Evolutionary conservation across 2,329 filamentous ascomycete genomes (phyloP).

Genomic region (Fusarium duplospermum): DNA sequence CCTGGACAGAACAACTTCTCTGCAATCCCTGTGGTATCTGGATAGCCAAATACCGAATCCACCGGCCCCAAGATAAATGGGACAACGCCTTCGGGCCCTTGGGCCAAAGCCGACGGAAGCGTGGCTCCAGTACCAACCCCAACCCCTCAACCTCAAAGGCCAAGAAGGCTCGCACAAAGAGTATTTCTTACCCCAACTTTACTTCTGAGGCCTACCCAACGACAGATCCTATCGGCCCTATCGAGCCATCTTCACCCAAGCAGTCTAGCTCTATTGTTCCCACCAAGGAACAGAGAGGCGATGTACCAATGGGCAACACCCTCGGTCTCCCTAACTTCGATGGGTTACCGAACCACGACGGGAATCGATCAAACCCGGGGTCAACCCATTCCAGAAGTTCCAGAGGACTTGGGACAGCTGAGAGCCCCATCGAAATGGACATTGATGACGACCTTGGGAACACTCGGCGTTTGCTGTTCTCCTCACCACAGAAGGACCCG

Average conservation of each 20-base stretch:
- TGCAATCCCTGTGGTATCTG: constrained; percentile 98
- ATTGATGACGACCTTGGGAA: constrained; percentile 61
- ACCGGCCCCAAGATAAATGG: constrained; percentile 88
- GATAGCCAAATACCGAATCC: constrained; percentile 87
- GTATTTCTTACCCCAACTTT: constrained; percentile 56
- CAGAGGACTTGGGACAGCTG: constrained; percentile 64
- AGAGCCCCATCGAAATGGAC: constrained; percentile 67
- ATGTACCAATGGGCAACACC: constrained; percentile 10
- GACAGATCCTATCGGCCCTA: constrained; percentile 64
- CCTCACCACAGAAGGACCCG: constrained; percentile 77
- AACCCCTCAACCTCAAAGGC: constrained; percentile 52
- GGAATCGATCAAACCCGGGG: constrained; percentile 46
- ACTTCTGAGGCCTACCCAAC: constrained; percentile 66
- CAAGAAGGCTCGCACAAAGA: constrained; percentile 63
- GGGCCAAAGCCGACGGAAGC: constrained; percentile 63
- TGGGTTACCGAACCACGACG: constrained; percentile 19
- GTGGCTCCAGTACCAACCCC: constrained; percentile 55
- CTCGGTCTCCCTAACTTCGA: constrained; percentile 7
- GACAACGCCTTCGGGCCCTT: constrained; percentile 70
- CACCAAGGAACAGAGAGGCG: constrained; percentile 28
- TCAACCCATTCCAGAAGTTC: constrained; percentile 68
- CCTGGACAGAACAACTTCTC: constrained; percentile 78
- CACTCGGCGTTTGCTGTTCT: constrained; percentile 80
- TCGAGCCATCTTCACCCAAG: constrained; percentile 54
- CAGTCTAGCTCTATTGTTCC: constrained; percentile 21